phyloP scores from a whole-genome alignment of 2,329 filamentous ascomycete genomes.

The Stemphylium vesicarium region DNA sequence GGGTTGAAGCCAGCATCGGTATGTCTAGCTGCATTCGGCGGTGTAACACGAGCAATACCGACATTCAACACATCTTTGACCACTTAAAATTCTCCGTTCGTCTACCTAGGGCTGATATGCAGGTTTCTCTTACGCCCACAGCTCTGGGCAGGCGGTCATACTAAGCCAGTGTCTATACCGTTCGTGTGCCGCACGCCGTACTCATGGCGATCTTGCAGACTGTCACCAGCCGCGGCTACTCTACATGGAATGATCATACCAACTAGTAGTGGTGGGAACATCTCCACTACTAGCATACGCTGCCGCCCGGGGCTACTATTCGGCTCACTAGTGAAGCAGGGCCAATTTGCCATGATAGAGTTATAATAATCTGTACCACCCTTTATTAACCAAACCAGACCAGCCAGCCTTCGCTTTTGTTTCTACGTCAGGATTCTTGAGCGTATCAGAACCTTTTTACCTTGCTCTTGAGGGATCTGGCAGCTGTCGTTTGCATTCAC shows the following conservation, averaged over 20 bases:
- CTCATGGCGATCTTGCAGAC: constrained; percentile 25
- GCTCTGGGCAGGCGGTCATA: constrained; percentile 13
- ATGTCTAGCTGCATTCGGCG: constrained; percentile 23
- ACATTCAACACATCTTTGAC: neutral
- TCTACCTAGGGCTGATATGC: constrained; percentile 20
- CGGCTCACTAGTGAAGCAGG: constrained; percentile 16
- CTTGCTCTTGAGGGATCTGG: neutral
- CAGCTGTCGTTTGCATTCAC: constrained; percentile 8
- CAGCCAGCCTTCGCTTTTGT: constrained; percentile 17
- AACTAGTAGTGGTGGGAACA: constrained; percentile 23
- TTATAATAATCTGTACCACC: constrained; percentile 29
- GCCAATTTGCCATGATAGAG: constrained; percentile 16
- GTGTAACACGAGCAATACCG: constrained; percentile 16
- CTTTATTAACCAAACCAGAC: constrained; percentile 7
- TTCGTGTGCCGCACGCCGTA: constrained; percentile 19
- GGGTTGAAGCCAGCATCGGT: constrained; percentile 17
- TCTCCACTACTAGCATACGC: constrained; percentile 24
- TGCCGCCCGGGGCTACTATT: constrained; percentile 16
- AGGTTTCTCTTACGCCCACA: constrained; percentile 7
- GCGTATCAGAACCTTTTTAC: constrained; percentile 5
- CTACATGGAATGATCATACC: constrained; percentile 20
- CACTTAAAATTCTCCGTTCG: constrained; percentile 17
- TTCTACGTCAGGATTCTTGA: constrained; percentile 7
- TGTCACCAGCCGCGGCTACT: constrained; percentile 15
- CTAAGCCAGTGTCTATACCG: constrained; percentile 14